A percentile compares a stretch with the other conserved stretches of the same genome.
Conservation (phyloP, 768 basidiomycete genomes). For the Hypholoma fasciculare region DNA sequence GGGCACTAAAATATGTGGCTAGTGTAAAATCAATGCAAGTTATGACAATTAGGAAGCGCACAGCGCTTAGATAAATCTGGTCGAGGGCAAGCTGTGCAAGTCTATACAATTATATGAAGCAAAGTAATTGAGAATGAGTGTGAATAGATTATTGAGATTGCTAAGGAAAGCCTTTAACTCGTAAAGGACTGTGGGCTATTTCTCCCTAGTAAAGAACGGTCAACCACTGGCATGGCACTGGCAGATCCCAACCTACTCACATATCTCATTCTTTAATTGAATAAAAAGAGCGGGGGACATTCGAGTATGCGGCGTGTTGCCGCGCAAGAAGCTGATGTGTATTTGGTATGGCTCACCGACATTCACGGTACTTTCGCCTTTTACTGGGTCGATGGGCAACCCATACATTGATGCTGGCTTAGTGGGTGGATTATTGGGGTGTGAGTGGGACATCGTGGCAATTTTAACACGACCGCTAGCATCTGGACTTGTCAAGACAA, state of each 20-base stretch:
- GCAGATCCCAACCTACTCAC: not conserved
- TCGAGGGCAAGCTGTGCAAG: no score
- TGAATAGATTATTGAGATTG: not conserved
- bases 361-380: constrained; percentile 16
- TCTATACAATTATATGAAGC: no score
- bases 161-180: not conserved
- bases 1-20: no score
- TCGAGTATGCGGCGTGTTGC: constrained; percentile 3
- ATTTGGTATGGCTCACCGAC: constrained; percentile 10
- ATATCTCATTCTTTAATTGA: constrained; percentile 8
- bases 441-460: constrained; percentile 17
- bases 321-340: constrained; percentile 8
- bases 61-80: not conserved
- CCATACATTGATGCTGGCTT: constrained; percentile 10
- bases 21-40: not conserved
- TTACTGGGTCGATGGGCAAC: constrained; percentile 15
- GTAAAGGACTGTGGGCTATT: not conserved
- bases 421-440: constrained; percentile 15
- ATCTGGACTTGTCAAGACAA: constrained; percentile 14
- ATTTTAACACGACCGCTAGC: constrained; percentile 10
- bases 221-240: not conserved
- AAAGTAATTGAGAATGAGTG: not conserved
- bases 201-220: not conserved
- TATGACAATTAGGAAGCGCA: not conserved
- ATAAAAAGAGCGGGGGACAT: constrained; percentile 8